Conservation (phyloP, 306 rosid genomes). For the Hylodesmum podocarpum region DNA sequence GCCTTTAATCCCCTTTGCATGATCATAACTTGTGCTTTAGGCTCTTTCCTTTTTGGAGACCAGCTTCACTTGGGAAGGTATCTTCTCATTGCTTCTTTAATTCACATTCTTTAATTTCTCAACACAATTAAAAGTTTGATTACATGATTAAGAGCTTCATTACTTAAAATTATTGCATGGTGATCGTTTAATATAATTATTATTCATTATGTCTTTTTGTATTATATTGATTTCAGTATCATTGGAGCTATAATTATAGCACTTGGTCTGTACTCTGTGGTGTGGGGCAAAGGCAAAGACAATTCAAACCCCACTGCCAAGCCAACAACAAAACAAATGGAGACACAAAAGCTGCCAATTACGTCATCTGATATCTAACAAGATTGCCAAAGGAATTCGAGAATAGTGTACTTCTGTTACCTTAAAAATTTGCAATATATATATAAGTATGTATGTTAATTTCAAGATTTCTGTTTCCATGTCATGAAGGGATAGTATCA, state of each 20-base stretch:
- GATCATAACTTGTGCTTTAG: constrained; percentile 53
- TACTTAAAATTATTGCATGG: neutral
- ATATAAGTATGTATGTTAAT: constrained; percentile 4
- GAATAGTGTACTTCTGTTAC: neutral
- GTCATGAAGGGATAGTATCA: neutral
- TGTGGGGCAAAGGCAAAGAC: constrained; percentile 84
- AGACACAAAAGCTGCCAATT: constrained; percentile 29
- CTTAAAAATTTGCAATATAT: constrained; percentile 12
- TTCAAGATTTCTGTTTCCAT: constrained; percentile 1
- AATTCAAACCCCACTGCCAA: neutral
- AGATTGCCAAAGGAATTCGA: neutral
- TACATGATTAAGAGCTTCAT: neutral
- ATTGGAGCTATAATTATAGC: constrained; percentile 63
- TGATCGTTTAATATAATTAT: neutral
- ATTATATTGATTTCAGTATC: constrained; percentile 37
- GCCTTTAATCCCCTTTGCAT: constrained; percentile 75
- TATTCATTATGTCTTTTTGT: neutral
- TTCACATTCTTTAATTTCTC: neutral
- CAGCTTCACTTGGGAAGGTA: constrained; percentile 71
- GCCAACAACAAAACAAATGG: constrained; percentile 20
- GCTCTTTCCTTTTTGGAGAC: constrained; percentile 54
- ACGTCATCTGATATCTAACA: constrained; percentile 20
- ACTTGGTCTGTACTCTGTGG: constrained; percentile 65
- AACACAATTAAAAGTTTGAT: neutral
- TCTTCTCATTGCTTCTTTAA: neutral